phyloP scores from a whole-genome alignment of 805 yeast genomes.

The Cyberlindnera euphorbiiphila region DNA sequence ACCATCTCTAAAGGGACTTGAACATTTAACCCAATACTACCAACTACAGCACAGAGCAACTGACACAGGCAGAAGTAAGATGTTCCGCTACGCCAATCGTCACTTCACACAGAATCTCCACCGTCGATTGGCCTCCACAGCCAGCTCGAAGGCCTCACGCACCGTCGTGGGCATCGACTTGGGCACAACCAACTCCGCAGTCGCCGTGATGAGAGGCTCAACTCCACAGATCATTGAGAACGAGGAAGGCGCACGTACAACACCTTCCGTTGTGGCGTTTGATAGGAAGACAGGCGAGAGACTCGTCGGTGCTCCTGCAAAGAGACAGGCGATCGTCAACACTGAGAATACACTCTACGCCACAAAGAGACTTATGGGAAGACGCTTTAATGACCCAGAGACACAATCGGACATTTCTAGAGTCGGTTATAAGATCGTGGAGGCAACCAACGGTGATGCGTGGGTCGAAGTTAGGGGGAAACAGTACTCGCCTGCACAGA shows the following conservation, averaged over 20 bases:
- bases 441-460: conserved; percentile 62
- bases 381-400: conserved; percentile 63
- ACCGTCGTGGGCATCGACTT: conserved; percentile 73
- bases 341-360: conserved; percentile 78
- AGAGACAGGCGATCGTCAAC: conserved; percentile 72
- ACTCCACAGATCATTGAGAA: conserved; percentile 66
- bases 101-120: background rate
- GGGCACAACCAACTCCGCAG: conserved; percentile 87
- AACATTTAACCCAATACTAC: no score
- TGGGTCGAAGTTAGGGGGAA: conserved; percentile 46
- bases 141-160: conserved; percentile 5
- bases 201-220: conserved; percentile 66
- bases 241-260: conserved; percentile 75
- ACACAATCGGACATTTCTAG: conserved; percentile 62
- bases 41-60: no score
- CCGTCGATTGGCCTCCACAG: conserved; percentile 4
- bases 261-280: conserved; percentile 76
- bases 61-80: background rate
- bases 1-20: no score
- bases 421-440: conserved; percentile 60
- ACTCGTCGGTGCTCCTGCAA: conserved; percentile 67
- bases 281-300: conserved; percentile 37
- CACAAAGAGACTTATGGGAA: conserved; percentile 76
- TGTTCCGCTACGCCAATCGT: conserved; percentile 1
- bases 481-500: conserved; percentile 63